These are phyloP conservation scores for Dioscorea dumetorum DNA, from an alignment of 106 monocot genomes.

Conservation along the genomic window DNA sequence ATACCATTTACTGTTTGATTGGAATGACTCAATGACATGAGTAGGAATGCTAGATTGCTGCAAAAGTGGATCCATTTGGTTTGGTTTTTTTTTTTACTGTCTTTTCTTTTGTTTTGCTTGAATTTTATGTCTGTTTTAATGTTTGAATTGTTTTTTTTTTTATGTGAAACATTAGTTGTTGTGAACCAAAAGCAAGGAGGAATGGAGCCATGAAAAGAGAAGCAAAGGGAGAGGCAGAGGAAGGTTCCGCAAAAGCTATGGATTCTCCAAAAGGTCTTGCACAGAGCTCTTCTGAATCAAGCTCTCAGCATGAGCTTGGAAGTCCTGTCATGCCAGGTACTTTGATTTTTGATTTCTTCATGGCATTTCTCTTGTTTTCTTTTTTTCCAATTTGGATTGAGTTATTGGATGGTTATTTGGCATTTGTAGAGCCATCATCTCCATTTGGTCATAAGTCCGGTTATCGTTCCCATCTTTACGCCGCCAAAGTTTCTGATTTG, in stretches of 20 bases:
- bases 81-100: not conserved
- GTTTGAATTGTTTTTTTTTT: conserved; percentile 34
- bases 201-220: not conserved
- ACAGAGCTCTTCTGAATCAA: no score
- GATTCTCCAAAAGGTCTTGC: no score
- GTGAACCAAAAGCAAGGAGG: not conserved
- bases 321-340: no score
- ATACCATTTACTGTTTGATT: not conserved
- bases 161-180: not conserved
- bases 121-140: conserved; percentile 25
- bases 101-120: not conserved
- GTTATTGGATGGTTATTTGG: no score
- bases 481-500: conserved; percentile 44
- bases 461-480: conserved; percentile 29
- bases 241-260: not conserved
- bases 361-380: not conserved
- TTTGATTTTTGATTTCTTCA: no score
- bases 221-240: not conserved
- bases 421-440: conserved; percentile 11
- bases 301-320: no score
- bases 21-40: not conserved
- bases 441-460: conserved; percentile 21
- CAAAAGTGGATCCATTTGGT: not conserved
- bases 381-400: not conserved
- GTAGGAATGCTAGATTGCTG: not conserved